Conservation (phyloP, 345 rosid genomes). For the Lepidium didymum region DNA sequence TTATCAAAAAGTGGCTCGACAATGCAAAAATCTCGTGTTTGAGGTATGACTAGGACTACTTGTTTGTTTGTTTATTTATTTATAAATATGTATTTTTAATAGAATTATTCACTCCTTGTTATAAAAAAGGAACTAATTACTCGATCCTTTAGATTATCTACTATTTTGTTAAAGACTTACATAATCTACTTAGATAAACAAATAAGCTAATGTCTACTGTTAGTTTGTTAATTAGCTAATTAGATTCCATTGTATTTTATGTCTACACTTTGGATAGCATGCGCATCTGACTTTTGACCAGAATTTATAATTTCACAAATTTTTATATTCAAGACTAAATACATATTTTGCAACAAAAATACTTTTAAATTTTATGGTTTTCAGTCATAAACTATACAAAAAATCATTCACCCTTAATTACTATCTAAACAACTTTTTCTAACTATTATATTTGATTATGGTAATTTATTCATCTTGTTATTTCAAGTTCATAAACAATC, state of each 20-base stretch:
- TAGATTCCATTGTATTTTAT: neutral
- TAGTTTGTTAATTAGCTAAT: neutral
- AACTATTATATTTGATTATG: neutral
- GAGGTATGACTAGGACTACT: constrained; percentile 18
- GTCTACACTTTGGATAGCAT: neutral
- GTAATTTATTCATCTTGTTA: neutral
- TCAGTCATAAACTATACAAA: neutral
- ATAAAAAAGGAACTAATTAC: too few species aligned
- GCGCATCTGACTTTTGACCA: neutral
- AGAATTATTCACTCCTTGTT: too few species aligned
- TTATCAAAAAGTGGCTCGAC: neutral
- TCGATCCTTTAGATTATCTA: neutral
- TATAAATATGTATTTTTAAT: too few species aligned
- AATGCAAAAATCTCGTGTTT: constrained; percentile 19
- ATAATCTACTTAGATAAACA: neutral
- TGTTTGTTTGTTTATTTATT: neutral
- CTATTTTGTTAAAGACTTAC: neutral
- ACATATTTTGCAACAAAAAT: neutral
- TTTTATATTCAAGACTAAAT: neutral
- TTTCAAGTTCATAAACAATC: neutral
- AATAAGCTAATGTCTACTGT: neutral
- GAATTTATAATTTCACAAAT: neutral
- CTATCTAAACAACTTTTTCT: neutral
- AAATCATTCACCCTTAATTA: neutral
- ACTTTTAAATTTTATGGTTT: neutral